Percentiles rank a stretch among this genome's conserved stretches.
Evolutionary conservation across 2,329 filamentous ascomycete species (phyloP).

Genomic region (Talaromyces islandicus): DNA sequence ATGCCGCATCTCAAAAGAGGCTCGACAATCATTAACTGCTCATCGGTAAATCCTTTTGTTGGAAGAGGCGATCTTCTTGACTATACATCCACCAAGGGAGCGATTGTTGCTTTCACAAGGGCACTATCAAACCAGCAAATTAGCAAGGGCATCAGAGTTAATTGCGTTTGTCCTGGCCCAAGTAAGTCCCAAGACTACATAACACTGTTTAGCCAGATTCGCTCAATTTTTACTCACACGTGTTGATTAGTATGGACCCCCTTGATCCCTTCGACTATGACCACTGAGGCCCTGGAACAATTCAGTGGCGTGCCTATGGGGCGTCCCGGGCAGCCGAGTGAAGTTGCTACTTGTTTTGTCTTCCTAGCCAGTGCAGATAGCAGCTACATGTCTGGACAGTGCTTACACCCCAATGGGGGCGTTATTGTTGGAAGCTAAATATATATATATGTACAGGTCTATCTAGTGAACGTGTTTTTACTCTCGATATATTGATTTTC

Average conservation of each 20-base stretch:
- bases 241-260: conserved; percentile 61
- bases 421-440: conserved; percentile 46
- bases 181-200: conserved; percentile 23
- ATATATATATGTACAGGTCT: not conserved
- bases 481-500: not conserved
- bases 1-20: conserved; percentile 70
- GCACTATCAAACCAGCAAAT: conserved; percentile 71
- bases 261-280: conserved; percentile 68
- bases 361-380: conserved; percentile 73
- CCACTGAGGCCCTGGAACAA: conserved; percentile 61
- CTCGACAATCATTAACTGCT: conserved; percentile 76
- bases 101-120: conserved; percentile 72
- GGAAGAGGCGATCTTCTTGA: conserved; percentile 74
- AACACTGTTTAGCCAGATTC: not conserved
- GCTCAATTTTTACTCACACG: not conserved
- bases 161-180: conserved; percentile 70
- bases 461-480: not conserved
- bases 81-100: conserved; percentile 69
- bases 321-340: conserved; percentile 69
- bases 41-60: conserved; percentile 77
- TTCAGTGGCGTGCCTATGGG: conserved; percentile 69
- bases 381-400: conserved; percentile 67
- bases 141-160: conserved; percentile 66
- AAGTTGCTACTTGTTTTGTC: conserved; percentile 76
- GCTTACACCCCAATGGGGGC: conserved; percentile 59